phyloP scores from a whole-genome alignment of 192 early-diverging fungal genomes.

The Backusella parvicylindrica region DNA sequence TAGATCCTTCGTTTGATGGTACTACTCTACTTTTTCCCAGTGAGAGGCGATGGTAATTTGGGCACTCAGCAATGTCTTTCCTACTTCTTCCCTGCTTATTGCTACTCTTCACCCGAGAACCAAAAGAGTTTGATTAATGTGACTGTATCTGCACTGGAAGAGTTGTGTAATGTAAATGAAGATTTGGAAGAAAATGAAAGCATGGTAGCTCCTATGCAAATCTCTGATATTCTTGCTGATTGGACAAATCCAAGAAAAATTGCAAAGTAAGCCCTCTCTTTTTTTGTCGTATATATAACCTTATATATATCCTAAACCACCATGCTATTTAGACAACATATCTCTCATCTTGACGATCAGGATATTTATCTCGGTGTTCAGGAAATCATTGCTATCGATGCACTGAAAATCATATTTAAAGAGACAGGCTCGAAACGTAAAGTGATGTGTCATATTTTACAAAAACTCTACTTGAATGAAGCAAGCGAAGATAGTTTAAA shows the following conservation, averaged over 20 bases:
- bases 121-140: slow-evolving; percentile 66
- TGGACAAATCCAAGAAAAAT: slow-evolving; percentile 76
- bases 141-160: slow-evolving; percentile 33
- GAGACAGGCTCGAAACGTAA: slow-evolving; percentile 46
- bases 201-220: slow-evolving; percentile 56
- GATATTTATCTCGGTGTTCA: slow-evolving; percentile 48
- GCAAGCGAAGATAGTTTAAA: slow-evolving; percentile 35
- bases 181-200: slow-evolving; percentile 36
- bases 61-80: slow-evolving; percentile 80
- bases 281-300: not conserved
- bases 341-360: slow-evolving; percentile 23
- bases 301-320: slow-evolving; percentile 7
- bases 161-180: slow-evolving; percentile 27
- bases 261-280: slow-evolving; percentile 47
- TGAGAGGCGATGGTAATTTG: slow-evolving; percentile 45
- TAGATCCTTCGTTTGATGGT: slow-evolving; percentile 72
- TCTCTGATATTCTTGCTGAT: slow-evolving; percentile 70
- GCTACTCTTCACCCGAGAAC: slow-evolving; percentile 71
- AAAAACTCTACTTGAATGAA: slow-evolving; percentile 52
- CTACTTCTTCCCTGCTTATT: slow-evolving; percentile 86
- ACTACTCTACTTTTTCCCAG: slow-evolving; percentile 80
- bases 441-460: slow-evolving; percentile 57
- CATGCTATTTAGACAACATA: slow-evolving; percentile 12
- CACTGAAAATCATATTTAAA: slow-evolving; percentile 52
- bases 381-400: slow-evolving; percentile 58